These are phyloP conservation scores for Parachaetomium inaequale DNA, from an alignment of 495 filamentous ascomycete species.

Conservation along the genomic window DNA sequence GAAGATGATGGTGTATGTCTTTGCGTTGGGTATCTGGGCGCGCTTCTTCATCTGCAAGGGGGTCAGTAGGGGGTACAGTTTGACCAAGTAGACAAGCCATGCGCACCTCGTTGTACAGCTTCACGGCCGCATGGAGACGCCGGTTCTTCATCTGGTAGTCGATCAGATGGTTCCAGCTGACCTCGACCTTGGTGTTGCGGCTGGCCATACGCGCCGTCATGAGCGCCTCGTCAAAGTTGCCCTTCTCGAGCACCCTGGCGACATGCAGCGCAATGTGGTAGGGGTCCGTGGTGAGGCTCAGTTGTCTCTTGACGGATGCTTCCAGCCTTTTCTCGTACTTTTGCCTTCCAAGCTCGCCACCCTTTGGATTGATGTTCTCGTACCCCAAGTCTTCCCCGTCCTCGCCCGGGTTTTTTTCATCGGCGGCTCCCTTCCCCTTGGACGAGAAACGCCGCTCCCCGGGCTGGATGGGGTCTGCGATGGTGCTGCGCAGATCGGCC, in stretches of 20 bases:
- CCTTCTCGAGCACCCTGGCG: constrained; percentile 48
- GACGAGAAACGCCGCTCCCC: background rate
- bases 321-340: constrained; percentile 23
- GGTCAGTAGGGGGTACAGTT: background rate
- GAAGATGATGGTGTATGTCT: constrained; percentile 81
- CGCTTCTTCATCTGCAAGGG: constrained; percentile 85
- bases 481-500: background rate
- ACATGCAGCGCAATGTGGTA: constrained; percentile 62
- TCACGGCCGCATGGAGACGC: constrained; percentile 59
- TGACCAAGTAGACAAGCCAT: background rate
- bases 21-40: constrained; percentile 63
- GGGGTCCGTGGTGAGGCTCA: constrained; percentile 65
- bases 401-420: background rate
- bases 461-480: background rate
- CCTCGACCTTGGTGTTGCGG: constrained; percentile 54
- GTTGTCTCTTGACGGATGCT: constrained; percentile 47
- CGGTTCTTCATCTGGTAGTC: constrained; percentile 61
- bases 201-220: constrained; percentile 64
- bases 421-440: background rate
- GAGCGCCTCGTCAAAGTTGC: constrained; percentile 59
- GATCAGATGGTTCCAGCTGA: constrained; percentile 86
- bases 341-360: constrained; percentile 5
- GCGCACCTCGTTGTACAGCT: constrained; percentile 78
- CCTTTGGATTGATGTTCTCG: background rate
- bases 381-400: constrained; percentile 4